Evolutionary conservation across 2,329 filamentous ascomycete genomes (phyloP), one percentile per base, ranked within the genome.

Genomic region (Aspergillus ochraceoroseus): DNA sequence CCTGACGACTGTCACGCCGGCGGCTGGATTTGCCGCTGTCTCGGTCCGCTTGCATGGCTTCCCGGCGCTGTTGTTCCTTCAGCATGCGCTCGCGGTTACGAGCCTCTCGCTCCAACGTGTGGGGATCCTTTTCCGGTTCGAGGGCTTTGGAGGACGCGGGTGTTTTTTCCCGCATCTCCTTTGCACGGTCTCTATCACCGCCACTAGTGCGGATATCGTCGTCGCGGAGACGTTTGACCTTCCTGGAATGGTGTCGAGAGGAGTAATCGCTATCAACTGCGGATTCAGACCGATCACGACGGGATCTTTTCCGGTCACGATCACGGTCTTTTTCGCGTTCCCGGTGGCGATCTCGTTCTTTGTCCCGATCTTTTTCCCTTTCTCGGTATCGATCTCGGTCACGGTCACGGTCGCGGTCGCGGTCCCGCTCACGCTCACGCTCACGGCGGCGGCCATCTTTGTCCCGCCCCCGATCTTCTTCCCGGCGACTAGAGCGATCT

Each of bases 51-150:
- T 59, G 56, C 47, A 63, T 56, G 5, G 71, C 71, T 4, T 88
- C 83, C 3, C 69, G 70, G 7, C 72, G 75, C 40, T 92, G 86
- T 50, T 75, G 72, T 55, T 85, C 82, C 47, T 77, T 79, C 28
- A 86, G 59, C 40, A 77, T 67, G 5, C 76, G 70, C 62, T 90
- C 85, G 9, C 66, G 62, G 31, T 72, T 70, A 49, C 87, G 70
- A 38, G 77, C 72, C 45, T 83, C 82, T 52, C 86, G 87, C 60
- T 90, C 85, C 37, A 83, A 74, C 27, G 84, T 87, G 57, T 87
- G 57, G 71, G 79, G 53, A 75, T 89, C 79, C 80, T 87, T 68
- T 22, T 67, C 61, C 1, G 57, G 51, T 15, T 57, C 56, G 3
- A 54, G 29, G 4, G 46, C 34, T 13, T 49, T 53, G 5, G 49